phyloP scores from a whole-genome alignment of 768 basidiomycete genomes.

The Clavaria fumosa region DNA sequence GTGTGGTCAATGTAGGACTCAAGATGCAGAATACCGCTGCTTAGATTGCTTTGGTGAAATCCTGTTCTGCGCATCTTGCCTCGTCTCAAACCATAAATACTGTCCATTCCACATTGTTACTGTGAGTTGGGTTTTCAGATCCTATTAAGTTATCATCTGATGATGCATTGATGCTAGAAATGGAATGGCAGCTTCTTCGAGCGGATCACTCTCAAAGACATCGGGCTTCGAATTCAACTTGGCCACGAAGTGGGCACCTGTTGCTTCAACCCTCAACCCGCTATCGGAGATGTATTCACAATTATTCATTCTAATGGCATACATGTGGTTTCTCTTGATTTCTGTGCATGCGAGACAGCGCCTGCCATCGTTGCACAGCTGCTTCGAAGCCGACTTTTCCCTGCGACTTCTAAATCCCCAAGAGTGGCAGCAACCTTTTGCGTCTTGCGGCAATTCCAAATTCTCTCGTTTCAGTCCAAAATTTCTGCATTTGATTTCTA shows the following conservation, averaged over 20 bases:
- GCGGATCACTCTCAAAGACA: conserved; percentile 2
- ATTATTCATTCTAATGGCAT: conserved; percentile 14
- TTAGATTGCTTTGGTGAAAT: conserved; percentile 6
- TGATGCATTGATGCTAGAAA: conserved; percentile 4
- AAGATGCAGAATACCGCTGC: conserved; percentile 3
- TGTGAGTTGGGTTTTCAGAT: conserved; percentile 6
- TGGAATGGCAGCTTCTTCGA: conserved; percentile 10
- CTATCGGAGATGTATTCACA: conserved; percentile 13
- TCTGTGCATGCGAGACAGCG: conserved; percentile 17
- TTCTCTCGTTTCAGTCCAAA: conserved; percentile 20
- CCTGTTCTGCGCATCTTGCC: conserved; percentile 7
- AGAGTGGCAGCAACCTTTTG: conserved; percentile 18
- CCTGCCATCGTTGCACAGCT: conserved; percentile 15
- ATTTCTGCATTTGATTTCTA: conserved; percentile 21
- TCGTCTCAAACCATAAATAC: conserved; percentile 2
- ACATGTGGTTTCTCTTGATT: conserved; percentile 16
- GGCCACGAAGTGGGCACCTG: conserved; percentile 8
- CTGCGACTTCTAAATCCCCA: conserved; percentile 17
- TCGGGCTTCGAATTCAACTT: conserved; percentile 14
- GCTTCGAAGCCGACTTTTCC: conserved; percentile 17
- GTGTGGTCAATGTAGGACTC: background rate
- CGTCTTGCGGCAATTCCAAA: conserved; percentile 18
- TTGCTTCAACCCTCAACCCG: conserved; percentile 10
- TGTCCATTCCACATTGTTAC: conserved; percentile 9
- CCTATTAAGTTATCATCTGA: background rate